Evolutionary conservation across 1,139 yeast genomes (phyloP).

Genomic region (Lodderomyces beijingensis): DNA sequence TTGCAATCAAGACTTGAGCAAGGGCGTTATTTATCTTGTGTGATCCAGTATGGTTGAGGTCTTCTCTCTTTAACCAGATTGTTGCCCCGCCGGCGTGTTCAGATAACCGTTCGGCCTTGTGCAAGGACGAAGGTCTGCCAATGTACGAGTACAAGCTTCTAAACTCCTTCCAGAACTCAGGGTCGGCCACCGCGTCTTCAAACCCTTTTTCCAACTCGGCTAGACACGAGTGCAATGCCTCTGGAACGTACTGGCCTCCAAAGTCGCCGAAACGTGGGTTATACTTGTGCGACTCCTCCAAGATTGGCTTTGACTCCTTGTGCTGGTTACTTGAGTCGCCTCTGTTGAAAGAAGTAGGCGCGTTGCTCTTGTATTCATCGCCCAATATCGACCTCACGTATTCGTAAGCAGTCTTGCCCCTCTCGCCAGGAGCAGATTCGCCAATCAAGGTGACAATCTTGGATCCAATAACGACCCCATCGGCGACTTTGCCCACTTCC

Average conservation of each 20-base stretch:
- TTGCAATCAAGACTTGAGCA: slow-evolving; percentile 91
- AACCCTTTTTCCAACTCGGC: slow-evolving; percentile 85
- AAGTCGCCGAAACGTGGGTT: slow-evolving; percentile 85
- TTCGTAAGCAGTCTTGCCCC: slow-evolving; percentile 57
- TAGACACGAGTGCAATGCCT: slow-evolving; percentile 87
- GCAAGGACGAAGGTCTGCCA: slow-evolving; percentile 94
- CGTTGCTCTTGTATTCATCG: slow-evolving; percentile 43
- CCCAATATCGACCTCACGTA: slow-evolving; percentile 71
- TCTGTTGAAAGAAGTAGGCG: slow-evolving; percentile 27
- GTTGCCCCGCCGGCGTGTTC: slow-evolving; percentile 94
- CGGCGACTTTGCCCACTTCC: slow-evolving; percentile 74
- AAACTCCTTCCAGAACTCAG: slow-evolving; percentile 90
- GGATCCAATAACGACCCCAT: slow-evolving; percentile 95
- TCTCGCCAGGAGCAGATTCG: slow-evolving; percentile 55
- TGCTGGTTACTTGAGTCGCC: slow-evolving; percentile 16
- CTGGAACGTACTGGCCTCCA: slow-evolving; percentile 99
- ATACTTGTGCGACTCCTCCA: slow-evolving; percentile 54
- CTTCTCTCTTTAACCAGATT: slow-evolving; percentile 98
- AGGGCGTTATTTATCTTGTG: slow-evolving; percentile 96
- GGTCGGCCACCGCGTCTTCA: slow-evolving; percentile 83
- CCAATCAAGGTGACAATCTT: slow-evolving; percentile 69
- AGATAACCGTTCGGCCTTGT: slow-evolving; percentile 83
- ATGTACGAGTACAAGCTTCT: slow-evolving; percentile 74
- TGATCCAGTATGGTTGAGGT: slow-evolving; percentile 94
- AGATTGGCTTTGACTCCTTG: slow-evolving; percentile 29